These are phyloP conservation scores for Ogataea methanolica DNA, from an alignment of 805 yeast genomes.

Conservation along the genomic window DNA sequence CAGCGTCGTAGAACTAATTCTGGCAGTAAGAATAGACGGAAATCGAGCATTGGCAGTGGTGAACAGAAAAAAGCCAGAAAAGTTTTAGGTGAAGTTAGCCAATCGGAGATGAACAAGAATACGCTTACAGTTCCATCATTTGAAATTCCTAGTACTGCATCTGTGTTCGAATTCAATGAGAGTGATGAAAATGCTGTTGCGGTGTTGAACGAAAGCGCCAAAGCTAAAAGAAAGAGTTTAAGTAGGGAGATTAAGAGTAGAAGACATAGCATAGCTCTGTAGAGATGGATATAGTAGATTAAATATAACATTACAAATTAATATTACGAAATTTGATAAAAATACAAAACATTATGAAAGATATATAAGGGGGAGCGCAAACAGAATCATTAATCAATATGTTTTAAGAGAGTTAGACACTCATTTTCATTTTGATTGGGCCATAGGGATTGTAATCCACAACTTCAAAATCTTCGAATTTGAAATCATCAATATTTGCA, in stretches of 20 bases:
- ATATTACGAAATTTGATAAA: too few relatives aligned
- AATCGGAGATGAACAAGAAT: too few relatives aligned
- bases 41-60: too few relatives aligned
- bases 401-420: slow-evolving; percentile 52
- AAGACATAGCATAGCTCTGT: slow-evolving; percentile 10
- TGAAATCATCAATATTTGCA: slow-evolving; percentile 77
- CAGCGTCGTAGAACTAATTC: too few relatives aligned
- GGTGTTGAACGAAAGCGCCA: background rate
- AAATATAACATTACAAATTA: too few relatives aligned
- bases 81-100: too few relatives aligned
- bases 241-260: slow-evolving; percentile 8
- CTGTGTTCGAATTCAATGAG: slow-evolving; percentile 16
- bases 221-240: slow-evolving; percentile 9
- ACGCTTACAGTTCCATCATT: background rate
- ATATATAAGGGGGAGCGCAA: background rate
- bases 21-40: too few relatives aligned
- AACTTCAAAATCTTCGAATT: slow-evolving; percentile 82
- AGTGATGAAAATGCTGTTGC: background rate
- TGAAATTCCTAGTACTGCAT: background rate
- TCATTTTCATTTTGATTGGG: slow-evolving; percentile 93
- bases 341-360: background rate
- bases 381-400: background rate
- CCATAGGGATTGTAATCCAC: slow-evolving; percentile 75
- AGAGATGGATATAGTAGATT: background rate
- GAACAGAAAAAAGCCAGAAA: too few relatives aligned